Evolutionary conservation across 306 rosid genomes (phyloP), one percentile per base, ranked within the genome.

Genomic region (Canavalia gladiata): DNA sequence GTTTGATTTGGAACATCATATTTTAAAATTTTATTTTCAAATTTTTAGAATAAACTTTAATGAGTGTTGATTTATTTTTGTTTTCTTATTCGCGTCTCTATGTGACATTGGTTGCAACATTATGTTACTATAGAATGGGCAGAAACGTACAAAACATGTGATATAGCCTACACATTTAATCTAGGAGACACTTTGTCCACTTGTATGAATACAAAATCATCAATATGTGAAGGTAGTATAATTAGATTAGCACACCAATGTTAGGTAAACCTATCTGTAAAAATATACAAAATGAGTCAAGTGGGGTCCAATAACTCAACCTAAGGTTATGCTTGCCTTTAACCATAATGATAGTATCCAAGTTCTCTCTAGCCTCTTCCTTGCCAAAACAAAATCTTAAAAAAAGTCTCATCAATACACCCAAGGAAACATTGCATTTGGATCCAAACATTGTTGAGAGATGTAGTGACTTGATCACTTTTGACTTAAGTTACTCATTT

Each of bases 121-220:
- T 33, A 37, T 81, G 68, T 39, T 33, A 37, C 56, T 4, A 70
- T 64, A 76, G 50, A 68, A 25, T 59, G 76, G 7, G 37, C 52
- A 77, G 75, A 68, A 52, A 30, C 25, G 25, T 18, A 18, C 55
- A 74, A 63, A 75, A 74, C 68, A 72, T 74, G 46, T 74, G 71
- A 79, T 74, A 81, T 49, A 69, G 75, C 77, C 35, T 59, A 6
- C 87, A 91, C 73, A 85, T 80, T 87, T 90, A 89, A 89, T 83
- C 90, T 74, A 84, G 90, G 93, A 79, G 79, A 89, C 97, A 92
- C 71, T 72, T 82, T 92, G 92, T 85, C 91, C 82, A 68, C 70
- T 67, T 78, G 55, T 43, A 75, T 60, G 87, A 85, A 84, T 77
- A 82, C 91, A 89, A 82, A 85, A 85, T 84, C 77, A 89, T 75